Conservation (phyloP, 495 filamentous ascomycete genomes). For the Annulohypoxylon stygium region DNA sequence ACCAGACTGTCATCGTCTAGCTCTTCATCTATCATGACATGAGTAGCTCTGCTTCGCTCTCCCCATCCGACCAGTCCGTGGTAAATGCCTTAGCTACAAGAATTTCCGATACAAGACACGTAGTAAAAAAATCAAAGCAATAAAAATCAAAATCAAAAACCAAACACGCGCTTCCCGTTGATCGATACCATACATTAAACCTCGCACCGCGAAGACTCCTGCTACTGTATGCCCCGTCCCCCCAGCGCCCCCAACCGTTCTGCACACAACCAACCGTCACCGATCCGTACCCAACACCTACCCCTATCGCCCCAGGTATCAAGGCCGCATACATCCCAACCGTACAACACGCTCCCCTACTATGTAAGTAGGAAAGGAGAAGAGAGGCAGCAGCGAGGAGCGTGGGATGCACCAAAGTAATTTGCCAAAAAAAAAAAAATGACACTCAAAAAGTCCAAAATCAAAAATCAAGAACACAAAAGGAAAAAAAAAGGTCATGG, state of each 20-base stretch:
- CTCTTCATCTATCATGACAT: conserved; percentile 26
- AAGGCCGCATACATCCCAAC: conserved; percentile 8
- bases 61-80: conserved; percentile 9
- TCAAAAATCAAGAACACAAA: conserved; percentile 10
- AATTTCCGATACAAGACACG: conserved; percentile 29
- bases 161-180: conserved; percentile 14
- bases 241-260: conserved; percentile 2
- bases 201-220: conserved; percentile 25
- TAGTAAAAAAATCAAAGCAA: not conserved
- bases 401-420: conserved; percentile 5
- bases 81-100: conserved; percentile 15
- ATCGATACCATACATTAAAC: conserved; percentile 36
- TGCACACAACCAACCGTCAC: not conserved
- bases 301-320: conserved; percentile 6
- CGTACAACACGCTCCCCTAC: not conserved
- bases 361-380: not conserved
- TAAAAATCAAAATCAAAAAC: conserved; percentile 3
- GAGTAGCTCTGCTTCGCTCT: conserved; percentile 13
- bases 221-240: conserved; percentile 12
- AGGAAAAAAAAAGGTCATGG: not conserved
- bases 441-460: not conserved
- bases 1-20: conserved; percentile 26
- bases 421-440: conserved; percentile 4
- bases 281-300: conserved; percentile 20
- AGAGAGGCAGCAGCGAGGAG: conserved; percentile 7